Percentiles rank a stretch among this genome's conserved stretches.
Conservation (phyloP, 768 basidiomycete species). For the Cantharellus cinnabarinus region DNA sequence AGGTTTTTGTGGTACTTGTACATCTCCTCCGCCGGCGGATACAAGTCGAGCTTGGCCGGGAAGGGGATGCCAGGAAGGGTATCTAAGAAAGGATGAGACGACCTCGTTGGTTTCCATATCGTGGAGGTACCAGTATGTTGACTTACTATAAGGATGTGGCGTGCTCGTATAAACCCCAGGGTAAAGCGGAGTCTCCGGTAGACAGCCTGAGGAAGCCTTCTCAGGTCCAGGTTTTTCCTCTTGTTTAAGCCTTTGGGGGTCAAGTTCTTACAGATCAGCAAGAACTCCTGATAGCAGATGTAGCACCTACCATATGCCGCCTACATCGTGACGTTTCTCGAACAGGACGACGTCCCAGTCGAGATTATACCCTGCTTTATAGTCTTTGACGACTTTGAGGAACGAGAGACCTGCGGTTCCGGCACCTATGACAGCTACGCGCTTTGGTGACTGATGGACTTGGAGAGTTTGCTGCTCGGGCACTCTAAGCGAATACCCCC, state of each 20-base stretch:
- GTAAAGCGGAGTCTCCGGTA: constrained; percentile 37
- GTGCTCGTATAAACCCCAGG: constrained; percentile 34
- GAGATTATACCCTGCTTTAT: constrained; percentile 21
- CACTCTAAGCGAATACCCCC: too few species aligned
- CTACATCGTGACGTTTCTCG: constrained; percentile 31
- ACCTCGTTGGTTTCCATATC: background rate
- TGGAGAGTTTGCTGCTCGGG: too few species aligned
- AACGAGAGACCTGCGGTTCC: constrained; percentile 36
- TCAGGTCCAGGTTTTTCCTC: constrained; percentile 15
- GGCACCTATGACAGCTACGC: constrained; percentile 36
- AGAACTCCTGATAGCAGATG: background rate
- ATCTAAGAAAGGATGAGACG: constrained; percentile 14
- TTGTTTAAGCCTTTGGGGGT: constrained; percentile 16
- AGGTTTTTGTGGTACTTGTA: constrained; percentile 29
- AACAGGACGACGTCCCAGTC: constrained; percentile 31
- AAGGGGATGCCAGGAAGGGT: constrained; percentile 36
- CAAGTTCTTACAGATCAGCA: constrained; percentile 15
- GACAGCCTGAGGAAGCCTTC: background rate
- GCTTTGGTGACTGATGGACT: constrained; percentile 15
- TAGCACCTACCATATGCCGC: constrained; percentile 32
- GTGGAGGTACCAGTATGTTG: background rate
- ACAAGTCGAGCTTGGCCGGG: constrained; percentile 27
- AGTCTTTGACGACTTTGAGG: constrained; percentile 29
- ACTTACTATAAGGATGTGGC: constrained; percentile 26
- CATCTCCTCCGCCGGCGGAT: constrained; percentile 27